Percentiles rank a stretch among this genome's conserved stretches.
These are phyloP conservation scores for Colletotrichum falcatum DNA, from an alignment of 2,329 filamentous ascomycete genomes.

Conservation along the genomic window DNA sequence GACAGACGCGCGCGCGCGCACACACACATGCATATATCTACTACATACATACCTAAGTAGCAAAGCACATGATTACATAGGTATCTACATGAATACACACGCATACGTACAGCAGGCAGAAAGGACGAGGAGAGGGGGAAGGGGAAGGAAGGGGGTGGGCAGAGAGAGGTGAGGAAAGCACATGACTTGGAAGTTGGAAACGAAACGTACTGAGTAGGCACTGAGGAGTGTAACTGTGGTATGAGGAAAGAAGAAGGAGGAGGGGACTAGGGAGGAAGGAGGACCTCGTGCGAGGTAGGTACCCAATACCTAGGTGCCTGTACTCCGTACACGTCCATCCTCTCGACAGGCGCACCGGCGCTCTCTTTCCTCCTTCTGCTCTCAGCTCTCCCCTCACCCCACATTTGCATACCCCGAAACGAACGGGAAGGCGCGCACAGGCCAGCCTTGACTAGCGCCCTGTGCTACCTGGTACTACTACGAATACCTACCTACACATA, in stretches of 20 bases:
- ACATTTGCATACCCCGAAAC: constrained; percentile 36
- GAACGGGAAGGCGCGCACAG: constrained; percentile 33
- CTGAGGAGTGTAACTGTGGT: too few relatives aligned
- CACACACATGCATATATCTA: not conserved
- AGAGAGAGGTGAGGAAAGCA: not conserved
- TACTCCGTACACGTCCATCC: too few relatives aligned
- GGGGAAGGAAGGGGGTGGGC: too few relatives aligned
- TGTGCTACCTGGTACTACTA: not conserved
- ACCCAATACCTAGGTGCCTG: not conserved
- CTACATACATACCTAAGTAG: too few relatives aligned
- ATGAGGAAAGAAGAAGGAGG: not conserved
- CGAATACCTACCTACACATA: too few relatives aligned
- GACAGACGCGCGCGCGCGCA: not conserved
- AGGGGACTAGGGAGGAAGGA: not conserved
- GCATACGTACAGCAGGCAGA: not conserved
- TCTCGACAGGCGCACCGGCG: not conserved
- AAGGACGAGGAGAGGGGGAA: not conserved
- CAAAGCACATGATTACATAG: too few relatives aligned
- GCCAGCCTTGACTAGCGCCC: constrained; percentile 15
- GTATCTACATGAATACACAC: not conserved
- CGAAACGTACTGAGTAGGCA: too few relatives aligned
- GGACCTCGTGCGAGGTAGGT: not conserved
- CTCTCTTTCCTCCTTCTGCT: not conserved
- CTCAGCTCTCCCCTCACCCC: constrained; percentile 1
- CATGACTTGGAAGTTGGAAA: not conserved